Evolutionary conservation across 345 rosid species (phyloP).

Genomic region (Ceriops decandra): DNA sequence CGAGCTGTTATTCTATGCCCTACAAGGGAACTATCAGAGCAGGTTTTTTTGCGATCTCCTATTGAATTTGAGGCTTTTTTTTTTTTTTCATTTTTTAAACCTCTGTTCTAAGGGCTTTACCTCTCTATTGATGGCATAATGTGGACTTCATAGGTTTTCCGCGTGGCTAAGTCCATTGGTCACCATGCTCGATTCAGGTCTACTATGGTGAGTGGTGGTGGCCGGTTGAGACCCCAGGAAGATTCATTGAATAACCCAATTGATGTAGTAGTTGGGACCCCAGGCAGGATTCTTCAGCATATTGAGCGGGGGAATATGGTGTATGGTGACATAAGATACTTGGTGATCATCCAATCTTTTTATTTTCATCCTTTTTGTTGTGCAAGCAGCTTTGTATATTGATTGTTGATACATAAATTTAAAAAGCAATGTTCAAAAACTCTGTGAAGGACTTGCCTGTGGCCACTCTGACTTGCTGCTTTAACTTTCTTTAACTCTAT

Average conservation of each 20-base stretch:
- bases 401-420: background rate
- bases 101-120: background rate
- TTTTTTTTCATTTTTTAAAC: background rate
- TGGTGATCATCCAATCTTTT: constrained; percentile 37
- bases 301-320: constrained; percentile 89
- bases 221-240: constrained; percentile 82
- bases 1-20: constrained; percentile 92
- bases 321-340: constrained; percentile 81
- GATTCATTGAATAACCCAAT: constrained; percentile 74
- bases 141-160: constrained; percentile 58
- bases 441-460: background rate
- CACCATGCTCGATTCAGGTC: constrained; percentile 91
- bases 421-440: background rate
- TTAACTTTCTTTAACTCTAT: constrained; percentile 13
- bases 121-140: constrained; percentile 8
- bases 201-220: constrained; percentile 90
- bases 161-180: constrained; percentile 83
- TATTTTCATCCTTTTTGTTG: background rate
- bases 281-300: constrained; percentile 95
- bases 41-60: constrained; percentile 39
- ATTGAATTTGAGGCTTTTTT: background rate
- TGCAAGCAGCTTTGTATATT: background rate
- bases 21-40: constrained; percentile 93
- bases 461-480: constrained; percentile 3
- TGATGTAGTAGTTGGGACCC: constrained; percentile 95